Conservation (phyloP, 495 filamentous ascomycete genomes). For the Penicillium soppii region DNA sequence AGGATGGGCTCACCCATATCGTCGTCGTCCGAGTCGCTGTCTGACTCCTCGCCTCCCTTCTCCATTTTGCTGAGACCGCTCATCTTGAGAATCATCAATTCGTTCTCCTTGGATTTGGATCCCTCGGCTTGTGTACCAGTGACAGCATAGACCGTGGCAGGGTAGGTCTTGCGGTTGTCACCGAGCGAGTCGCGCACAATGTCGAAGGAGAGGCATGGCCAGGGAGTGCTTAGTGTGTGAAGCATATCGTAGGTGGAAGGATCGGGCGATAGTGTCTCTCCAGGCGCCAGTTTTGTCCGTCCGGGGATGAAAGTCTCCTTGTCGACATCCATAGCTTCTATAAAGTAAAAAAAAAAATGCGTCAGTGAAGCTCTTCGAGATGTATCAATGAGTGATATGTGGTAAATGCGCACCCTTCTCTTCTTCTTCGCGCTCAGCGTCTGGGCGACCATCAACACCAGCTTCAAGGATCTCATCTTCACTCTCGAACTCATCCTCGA, state of each 20-base stretch:
- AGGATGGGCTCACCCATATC: slow-evolving; percentile 89
- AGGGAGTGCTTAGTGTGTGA: slow-evolving; percentile 84
- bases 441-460: slow-evolving; percentile 86
- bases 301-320: slow-evolving; percentile 91
- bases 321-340: slow-evolving; percentile 88
- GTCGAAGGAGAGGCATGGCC: slow-evolving; percentile 96
- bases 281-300: slow-evolving; percentile 78
- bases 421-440: slow-evolving; percentile 89
- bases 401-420: slow-evolving; percentile 56
- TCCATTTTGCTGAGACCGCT: slow-evolving; percentile 87
- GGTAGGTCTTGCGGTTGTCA: slow-evolving; percentile 84
- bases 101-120: slow-evolving; percentile 74
- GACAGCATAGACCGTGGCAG: slow-evolving; percentile 90
- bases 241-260: slow-evolving; percentile 93
- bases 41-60: slow-evolving; percentile 64
- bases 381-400: background rate
- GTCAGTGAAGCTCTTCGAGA: slow-evolving; percentile 5
- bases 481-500: slow-evolving; percentile 94
- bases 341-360: background rate
- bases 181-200: slow-evolving; percentile 86
- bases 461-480: slow-evolving; percentile 95
- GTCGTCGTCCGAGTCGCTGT: slow-evolving; percentile 73
- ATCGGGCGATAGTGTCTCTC: slow-evolving; percentile 88
- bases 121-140: slow-evolving; percentile 88
- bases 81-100: slow-evolving; percentile 93